Evolutionary conservation across 768 basidiomycete genomes (phyloP).

Genomic region (Leccinum incarnatum): DNA sequence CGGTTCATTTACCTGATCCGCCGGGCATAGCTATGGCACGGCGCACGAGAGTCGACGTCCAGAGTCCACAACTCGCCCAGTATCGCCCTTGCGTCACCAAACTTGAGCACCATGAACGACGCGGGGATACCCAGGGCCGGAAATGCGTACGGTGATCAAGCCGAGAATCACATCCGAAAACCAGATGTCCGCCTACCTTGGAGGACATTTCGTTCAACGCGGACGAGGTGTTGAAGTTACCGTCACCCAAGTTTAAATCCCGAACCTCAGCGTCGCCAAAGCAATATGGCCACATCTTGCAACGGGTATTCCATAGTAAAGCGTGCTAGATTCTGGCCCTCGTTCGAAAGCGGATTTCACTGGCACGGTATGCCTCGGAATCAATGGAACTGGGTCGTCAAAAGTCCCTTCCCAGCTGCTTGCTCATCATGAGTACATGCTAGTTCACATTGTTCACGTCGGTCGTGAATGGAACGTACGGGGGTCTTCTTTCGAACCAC

Average conservation of each 20-base stretch:
- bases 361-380: neutral
- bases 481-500: slow-evolving; percentile 40
- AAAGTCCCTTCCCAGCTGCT: neutral
- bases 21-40: too few species aligned
- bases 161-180: neutral
- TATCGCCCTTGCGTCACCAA: neutral
- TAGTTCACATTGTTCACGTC: too few species aligned
- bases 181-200: neutral
- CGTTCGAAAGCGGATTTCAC: neutral
- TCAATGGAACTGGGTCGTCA: neutral
- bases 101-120: neutral
- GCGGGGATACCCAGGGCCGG: neutral
- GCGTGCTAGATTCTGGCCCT: neutral
- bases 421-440: neutral
- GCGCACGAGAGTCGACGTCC: too few species aligned
- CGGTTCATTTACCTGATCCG: too few species aligned
- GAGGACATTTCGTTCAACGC: neutral
- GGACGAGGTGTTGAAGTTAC: too few species aligned
- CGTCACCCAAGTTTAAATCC: too few species aligned
- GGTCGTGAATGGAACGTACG: too few species aligned
- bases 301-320: neutral
- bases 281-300: too few species aligned
- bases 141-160: neutral
- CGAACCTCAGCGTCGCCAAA: too few species aligned
- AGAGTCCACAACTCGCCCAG: too few species aligned